Evolutionary conservation across 1,284 basidiomycete species (phyloP).

Genomic region (Papiliotrema nemorosa): DNA sequence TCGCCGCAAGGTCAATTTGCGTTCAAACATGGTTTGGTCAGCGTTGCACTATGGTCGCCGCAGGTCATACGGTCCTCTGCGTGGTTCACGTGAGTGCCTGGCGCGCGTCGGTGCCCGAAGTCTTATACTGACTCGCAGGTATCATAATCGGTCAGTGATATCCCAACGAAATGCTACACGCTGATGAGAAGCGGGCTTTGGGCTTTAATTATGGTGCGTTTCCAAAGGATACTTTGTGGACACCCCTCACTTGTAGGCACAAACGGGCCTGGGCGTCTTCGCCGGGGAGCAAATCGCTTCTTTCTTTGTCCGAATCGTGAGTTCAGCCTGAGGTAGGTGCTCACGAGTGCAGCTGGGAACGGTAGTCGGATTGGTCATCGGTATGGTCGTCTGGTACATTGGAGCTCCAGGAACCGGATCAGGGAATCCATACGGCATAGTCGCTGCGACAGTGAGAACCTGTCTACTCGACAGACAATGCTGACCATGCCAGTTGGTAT

Average conservation of each 20-base stretch:
- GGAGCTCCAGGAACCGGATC: conserved; percentile 54
- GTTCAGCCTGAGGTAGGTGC: conserved; percentile 8
- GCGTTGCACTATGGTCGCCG: conserved; percentile 59
- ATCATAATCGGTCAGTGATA: conserved; percentile 19
- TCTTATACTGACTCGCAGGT: conserved; percentile 12
- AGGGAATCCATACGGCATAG: conserved; percentile 61
- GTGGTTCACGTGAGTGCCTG: conserved; percentile 53
- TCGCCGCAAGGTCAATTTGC: conserved; percentile 52
- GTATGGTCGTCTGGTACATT: conserved; percentile 58
- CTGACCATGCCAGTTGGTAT: conserved; percentile 42
- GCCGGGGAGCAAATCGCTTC: conserved; percentile 61
- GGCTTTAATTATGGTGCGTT: conserved; percentile 60
- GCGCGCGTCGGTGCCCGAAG: not conserved
- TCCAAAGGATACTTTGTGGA: not conserved
- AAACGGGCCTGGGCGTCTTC: conserved; percentile 61
- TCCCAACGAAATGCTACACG: too few species aligned
- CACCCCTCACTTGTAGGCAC: conserved; percentile 51
- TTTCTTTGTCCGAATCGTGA: conserved; percentile 53
- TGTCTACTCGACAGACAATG: not conserved
- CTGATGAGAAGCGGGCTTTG: conserved; percentile 50
- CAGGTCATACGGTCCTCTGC: conserved; percentile 49
- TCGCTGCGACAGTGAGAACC: conserved; percentile 55
- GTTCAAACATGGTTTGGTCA: conserved; percentile 58
- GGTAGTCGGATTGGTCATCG: conserved; percentile 52
- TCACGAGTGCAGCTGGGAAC: conserved; percentile 48